Base-by-base conservation (phyloP, 1,284 basidiomycete species). In the Tylopilus sp. region DNA sequence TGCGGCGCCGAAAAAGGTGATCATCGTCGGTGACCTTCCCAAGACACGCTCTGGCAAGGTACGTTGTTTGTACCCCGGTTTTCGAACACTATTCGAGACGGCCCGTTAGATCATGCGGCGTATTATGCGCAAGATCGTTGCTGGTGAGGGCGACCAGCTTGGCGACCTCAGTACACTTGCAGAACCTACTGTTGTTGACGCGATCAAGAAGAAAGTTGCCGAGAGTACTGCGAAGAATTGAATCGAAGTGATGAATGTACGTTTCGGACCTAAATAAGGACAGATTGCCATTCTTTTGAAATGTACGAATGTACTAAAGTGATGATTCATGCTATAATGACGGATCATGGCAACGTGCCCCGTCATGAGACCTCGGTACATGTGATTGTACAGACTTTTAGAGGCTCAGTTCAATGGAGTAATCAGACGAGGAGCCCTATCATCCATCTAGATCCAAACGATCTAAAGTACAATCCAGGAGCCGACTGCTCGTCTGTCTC, bases 41-140 rank as follows among this genome's bases (percentile, higher is more conserved):
- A 98, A 98, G 84, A 99, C 96, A 40, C 79, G 95, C 44, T 91
- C 87, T n/a, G 96, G 96, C 37, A 98, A 97, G 84, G 87, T 90
- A 43, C 34, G 74, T 55, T 16, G 7, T 29, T 15, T 40, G n/a
- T 23, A 16, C 25, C 42, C 12, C 12, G 7, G 21, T n/a, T 34
- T 12, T 21, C 2, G 21, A 25, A 18, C 39, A 18, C 12, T 30
- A 12, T 35, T 26, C n/a, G 46, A 45, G 34, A 3, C 15, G 31
- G 12, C 21, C 26, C 3, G 36, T 25, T 52, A 87, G 88, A 91
- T 93, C 69, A 94, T 97, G 86, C 82, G 94, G 49, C 82, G 96
- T 46, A 88, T 97, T 54, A 81, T 97, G 77, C 83, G 96, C 63
- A 98, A 99, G 82, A 91, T 98, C 65, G 88, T 92, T 39, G 87